Percentiles rank a stretch among this genome's conserved stretches.
phyloP scores from a whole-genome alignment of 495 filamentous ascomycete genomes.

The Penicillium paradoxum region DNA sequence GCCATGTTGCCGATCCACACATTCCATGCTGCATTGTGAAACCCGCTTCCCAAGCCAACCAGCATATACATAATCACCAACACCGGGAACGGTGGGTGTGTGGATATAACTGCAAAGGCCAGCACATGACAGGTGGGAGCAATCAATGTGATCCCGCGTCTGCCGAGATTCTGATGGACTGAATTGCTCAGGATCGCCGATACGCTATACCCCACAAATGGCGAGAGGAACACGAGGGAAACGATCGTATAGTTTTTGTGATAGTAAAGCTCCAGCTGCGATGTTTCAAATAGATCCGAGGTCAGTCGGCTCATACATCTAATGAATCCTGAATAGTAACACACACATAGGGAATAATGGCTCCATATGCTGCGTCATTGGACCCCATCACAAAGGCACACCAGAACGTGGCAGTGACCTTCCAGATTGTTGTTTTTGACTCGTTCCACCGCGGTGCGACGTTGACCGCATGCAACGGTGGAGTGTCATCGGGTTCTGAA shows the following conservation, averaged over 20 bases:
- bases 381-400: constrained; percentile 58
- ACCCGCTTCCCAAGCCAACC: constrained; percentile 52
- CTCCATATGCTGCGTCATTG: constrained; percentile 72
- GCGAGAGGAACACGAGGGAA: constrained; percentile 56
- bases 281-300: not conserved
- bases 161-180: constrained; percentile 56
- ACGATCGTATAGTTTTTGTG: constrained; percentile 48
- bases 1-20: constrained; percentile 55
- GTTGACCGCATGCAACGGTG: constrained; percentile 17
- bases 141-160: constrained; percentile 65
- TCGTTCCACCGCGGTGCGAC: constrained; percentile 22
- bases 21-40: constrained; percentile 58
- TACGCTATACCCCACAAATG: constrained; percentile 50
- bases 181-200: constrained; percentile 49
- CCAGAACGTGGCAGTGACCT: constrained; percentile 17
- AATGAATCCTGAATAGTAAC: not conserved
- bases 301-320: not conserved
- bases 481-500: constrained; percentile 1
- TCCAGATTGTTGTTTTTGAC: constrained; percentile 21
- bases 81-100: constrained; percentile 55
- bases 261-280: constrained; percentile 53
- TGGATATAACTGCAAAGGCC: constrained; percentile 50
- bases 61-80: constrained; percentile 51
- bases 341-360: constrained; percentile 43
- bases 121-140: constrained; percentile 56